Conservation (phyloP, 1,284 basidiomycete genomes). For the Malassezia restricta region DNA sequence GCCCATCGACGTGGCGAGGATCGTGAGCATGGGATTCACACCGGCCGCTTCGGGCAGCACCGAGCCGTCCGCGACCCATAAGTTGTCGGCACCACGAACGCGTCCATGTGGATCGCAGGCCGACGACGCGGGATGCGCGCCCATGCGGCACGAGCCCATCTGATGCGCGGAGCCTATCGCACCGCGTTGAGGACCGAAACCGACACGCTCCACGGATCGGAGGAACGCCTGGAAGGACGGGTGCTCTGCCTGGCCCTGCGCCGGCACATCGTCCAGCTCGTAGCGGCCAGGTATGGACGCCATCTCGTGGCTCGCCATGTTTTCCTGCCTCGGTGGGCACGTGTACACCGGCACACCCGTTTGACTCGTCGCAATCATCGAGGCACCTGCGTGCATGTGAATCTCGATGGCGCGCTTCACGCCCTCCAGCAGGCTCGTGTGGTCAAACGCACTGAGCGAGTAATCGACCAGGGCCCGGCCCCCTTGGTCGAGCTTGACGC, state of each 20-base stretch:
- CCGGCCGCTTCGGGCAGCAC: constrained; percentile 48
- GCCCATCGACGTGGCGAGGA: constrained; percentile 36
- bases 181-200: constrained; percentile 21
- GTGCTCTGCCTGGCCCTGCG: constrained; percentile 25
- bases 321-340: constrained; percentile 11
- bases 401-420: constrained; percentile 47
- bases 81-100: constrained; percentile 47
- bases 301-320: constrained; percentile 1
- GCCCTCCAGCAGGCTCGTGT: constrained; percentile 44
- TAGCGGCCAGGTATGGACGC: constrained; percentile 25
- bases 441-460: constrained; percentile 46
- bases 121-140: constrained; percentile 36
- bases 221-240: constrained; percentile 38
- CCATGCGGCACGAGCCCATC: constrained; percentile 49
- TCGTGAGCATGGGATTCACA: constrained; percentile 50
- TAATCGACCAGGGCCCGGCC: constrained; percentile 47
- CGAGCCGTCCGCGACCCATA: constrained; percentile 50
- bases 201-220: constrained; percentile 28
- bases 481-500: constrained; percentile 45
- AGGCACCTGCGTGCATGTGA: constrained; percentile 47
- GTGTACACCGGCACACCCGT: constrained; percentile 29
- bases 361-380: constrained; percentile 46
- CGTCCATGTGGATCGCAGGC: constrained; percentile 47
- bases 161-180: constrained; percentile 39
- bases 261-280: constrained; percentile 25